These are phyloP conservation scores for Haplosporangium sp. DNA, from an alignment of 371 early-diverging fungal species.

Conservation along the genomic window DNA sequence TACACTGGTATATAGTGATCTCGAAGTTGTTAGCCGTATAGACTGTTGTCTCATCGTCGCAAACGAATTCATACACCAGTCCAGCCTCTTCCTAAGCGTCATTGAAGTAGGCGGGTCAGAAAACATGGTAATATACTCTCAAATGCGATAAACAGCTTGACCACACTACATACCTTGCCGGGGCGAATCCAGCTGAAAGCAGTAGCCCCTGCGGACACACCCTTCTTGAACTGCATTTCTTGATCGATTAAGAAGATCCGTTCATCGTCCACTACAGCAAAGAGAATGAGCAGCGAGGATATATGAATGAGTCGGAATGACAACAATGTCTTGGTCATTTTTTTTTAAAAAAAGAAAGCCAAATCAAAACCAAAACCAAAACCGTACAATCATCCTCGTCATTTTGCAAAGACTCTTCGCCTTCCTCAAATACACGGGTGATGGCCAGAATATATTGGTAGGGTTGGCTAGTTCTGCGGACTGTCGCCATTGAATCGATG, in stretches of 20 bases:
- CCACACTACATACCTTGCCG: constrained; percentile 26
- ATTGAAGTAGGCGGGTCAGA: not conserved
- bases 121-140: not conserved
- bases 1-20: constrained; percentile 69
- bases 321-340: not conserved
- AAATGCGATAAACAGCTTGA: not conserved
- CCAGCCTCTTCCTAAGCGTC: constrained; percentile 46
- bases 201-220: constrained; percentile 34
- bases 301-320: not conserved
- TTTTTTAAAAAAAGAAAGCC: constrained; percentile 17
- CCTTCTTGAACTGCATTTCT: constrained; percentile 60
- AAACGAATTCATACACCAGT: constrained; percentile 57
- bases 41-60: constrained; percentile 56
- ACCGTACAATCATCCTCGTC: constrained; percentile 54
- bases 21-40: constrained; percentile 67
- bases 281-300: not conserved
- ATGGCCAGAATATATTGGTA: constrained; percentile 75
- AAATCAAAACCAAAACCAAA: not conserved
- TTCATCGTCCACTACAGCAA: constrained; percentile 59
- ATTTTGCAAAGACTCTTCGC: constrained; percentile 68
- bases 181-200: constrained; percentile 53
- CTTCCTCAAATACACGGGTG: constrained; percentile 78
- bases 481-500: constrained; percentile 66
- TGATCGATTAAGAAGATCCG: constrained; percentile 66
- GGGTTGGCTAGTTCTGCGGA: constrained; percentile 65